Percentiles rank a stretch among this genome's conserved stretches.
phyloP scores from a whole-genome alignment of 768 basidiomycete genomes.

The Amanita muscaria region DNA sequence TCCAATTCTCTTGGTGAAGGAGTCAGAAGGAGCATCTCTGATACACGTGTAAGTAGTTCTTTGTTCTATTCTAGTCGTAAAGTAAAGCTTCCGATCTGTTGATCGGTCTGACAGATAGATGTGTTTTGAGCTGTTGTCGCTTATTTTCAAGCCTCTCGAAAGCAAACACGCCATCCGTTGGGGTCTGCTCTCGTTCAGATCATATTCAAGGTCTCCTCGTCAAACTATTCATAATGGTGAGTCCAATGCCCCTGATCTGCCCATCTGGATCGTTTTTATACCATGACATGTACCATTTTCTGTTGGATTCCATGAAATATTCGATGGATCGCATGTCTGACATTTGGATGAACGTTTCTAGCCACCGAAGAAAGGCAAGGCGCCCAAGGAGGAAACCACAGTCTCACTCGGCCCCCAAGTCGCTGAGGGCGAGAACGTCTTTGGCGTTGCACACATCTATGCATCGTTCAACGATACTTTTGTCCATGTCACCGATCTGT shows the following conservation, averaged over 20 bases:
- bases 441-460: constrained; percentile 97
- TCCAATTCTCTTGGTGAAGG: no score
- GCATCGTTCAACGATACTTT: constrained; percentile 99
- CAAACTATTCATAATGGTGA: constrained; percentile 30
- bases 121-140: no score
- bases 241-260: constrained; percentile 14
- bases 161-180: constrained; percentile 5
- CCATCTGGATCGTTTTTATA: not conserved
- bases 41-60: no score
- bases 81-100: no score
- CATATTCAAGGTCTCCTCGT: constrained; percentile 26
- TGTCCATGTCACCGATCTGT: constrained; percentile 97
- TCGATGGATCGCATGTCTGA: constrained; percentile 46
- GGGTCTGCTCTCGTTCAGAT: constrained; percentile 18
- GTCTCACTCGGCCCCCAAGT: constrained; percentile 94
- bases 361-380: constrained; percentile 81
- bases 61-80: no score
- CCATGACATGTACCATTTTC: not conserved
- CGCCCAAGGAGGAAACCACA: constrained; percentile 68
- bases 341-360: constrained; percentile 41
- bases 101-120: no score
- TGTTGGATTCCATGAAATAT: constrained; percentile 4
- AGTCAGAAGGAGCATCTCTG: no score
- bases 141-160: not conserved
- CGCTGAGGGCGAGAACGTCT: constrained; percentile 93